Evolutionary conservation across 2,329 filamentous ascomycete genomes (phyloP).

Genomic region (Xylariaceae sp.): DNA sequence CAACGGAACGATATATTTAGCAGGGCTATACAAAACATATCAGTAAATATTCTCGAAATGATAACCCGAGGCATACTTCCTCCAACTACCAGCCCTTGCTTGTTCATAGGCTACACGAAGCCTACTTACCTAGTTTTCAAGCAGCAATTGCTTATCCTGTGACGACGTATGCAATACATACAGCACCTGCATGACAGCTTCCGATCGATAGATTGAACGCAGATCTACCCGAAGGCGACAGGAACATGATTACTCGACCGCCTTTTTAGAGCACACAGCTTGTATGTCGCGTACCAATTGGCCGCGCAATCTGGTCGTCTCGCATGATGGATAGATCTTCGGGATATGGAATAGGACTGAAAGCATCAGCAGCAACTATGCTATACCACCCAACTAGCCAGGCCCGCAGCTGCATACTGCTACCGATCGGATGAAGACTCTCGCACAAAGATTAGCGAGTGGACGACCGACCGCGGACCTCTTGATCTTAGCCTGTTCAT

Average conservation of each 20-base stretch:
- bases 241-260: neutral
- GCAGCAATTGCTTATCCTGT: too few species aligned
- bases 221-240: conserved; percentile 25
- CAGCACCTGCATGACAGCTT: conserved; percentile 28
- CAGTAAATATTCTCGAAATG: too few species aligned
- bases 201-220: conserved; percentile 42
- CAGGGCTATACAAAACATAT: too few species aligned
- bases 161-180: too few species aligned
- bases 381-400: too few species aligned
- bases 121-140: too few species aligned
- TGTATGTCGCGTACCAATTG: conserved; percentile 10
- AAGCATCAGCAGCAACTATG: too few species aligned
- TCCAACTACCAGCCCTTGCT: too few species aligned
- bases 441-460: conserved; percentile 10
- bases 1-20: too few species aligned
- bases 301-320: conserved; percentile 36
- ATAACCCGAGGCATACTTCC: too few species aligned
- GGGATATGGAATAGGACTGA: conserved; percentile 5
- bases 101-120: too few species aligned
- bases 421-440: conserved; percentile 1
- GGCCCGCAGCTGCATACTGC: neutral
- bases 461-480: neutral
- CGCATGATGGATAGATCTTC: conserved; percentile 21
- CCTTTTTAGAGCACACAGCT: neutral
- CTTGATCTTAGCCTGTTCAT: neutral